These are phyloP conservation scores for Crithidia expoeki DNA, from an alignment of 208 protist genomes.

Conservation along the genomic window DNA sequence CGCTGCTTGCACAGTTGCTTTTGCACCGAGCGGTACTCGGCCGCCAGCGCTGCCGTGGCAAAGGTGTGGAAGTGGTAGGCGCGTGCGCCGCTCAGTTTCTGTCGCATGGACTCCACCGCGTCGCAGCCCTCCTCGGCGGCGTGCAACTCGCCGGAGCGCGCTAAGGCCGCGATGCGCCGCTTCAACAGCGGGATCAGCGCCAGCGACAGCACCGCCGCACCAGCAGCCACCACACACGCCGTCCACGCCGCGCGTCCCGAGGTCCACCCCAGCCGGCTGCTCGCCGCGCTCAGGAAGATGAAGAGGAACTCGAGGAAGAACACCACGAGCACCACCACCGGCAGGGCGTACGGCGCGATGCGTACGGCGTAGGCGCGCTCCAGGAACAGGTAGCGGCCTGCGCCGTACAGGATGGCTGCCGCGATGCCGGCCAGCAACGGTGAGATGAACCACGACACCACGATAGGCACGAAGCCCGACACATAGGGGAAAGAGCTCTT, in stretches of 20 bases:
- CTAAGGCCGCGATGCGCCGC: slow-evolving; percentile 41
- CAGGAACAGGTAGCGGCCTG: slow-evolving; percentile 54
- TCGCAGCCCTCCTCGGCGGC: slow-evolving; percentile 35
- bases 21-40: slow-evolving; percentile 12
- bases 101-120: slow-evolving; percentile 39
- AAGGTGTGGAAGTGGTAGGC: slow-evolving; percentile 18
- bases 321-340: slow-evolving; percentile 60
- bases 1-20: background rate
- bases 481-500: slow-evolving; percentile 75
- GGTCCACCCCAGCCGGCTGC: slow-evolving; percentile 58
- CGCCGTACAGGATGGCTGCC: slow-evolving; percentile 60
- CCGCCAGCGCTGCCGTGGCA: slow-evolving; percentile 4
- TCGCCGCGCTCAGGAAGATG: slow-evolving; percentile 74
- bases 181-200: slow-evolving; percentile 64
- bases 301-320: slow-evolving; percentile 87
- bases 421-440: slow-evolving; percentile 63
- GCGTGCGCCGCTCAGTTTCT: slow-evolving; percentile 30
- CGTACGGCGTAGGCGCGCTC: slow-evolving; percentile 52
- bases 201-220: slow-evolving; percentile 43
- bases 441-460: slow-evolving; percentile 86
- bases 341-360: slow-evolving; percentile 58
- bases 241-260: slow-evolving; percentile 58
- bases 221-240: slow-evolving; percentile 48
- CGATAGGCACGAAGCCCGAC: slow-evolving; percentile 69
- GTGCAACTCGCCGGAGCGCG: slow-evolving; percentile 20